phyloP scores from a whole-genome alignment of 176 grass and related monocot genomes.

The Carex scoparia region DNA sequence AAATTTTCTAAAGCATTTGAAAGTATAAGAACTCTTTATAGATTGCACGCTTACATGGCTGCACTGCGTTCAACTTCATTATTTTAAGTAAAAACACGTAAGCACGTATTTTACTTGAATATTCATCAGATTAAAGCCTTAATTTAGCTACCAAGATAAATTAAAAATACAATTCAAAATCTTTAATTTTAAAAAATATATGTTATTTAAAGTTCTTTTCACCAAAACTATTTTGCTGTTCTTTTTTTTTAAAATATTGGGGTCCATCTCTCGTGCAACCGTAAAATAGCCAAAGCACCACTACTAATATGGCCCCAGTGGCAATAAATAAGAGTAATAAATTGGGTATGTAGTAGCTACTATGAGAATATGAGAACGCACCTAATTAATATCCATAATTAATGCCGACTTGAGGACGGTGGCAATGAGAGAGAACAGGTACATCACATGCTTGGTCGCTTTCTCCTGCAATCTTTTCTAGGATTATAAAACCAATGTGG shows the following conservation, averaged over 20 bases:
- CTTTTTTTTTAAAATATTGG: not conserved
- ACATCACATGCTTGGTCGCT: slow-evolving; percentile 13
- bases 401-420: slow-evolving; percentile 17
- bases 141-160: too few species aligned
- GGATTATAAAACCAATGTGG: not conserved
- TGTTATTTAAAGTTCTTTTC: not conserved
- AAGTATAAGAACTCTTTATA: too few species aligned
- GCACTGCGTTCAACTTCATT: too few species aligned
- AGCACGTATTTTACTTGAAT: too few species aligned
- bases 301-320: not conserved
- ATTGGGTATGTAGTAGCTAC: not conserved
- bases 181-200: too few species aligned
- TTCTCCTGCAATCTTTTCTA: not conserved
- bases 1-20: too few species aligned
- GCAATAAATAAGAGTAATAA: slow-evolving; percentile 18
- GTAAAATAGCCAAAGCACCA: not conserved
- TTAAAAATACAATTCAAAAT: too few species aligned
- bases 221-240: not conserved
- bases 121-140: too few species aligned
- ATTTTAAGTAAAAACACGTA: too few species aligned
- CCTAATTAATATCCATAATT: slow-evolving; percentile 17
- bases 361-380: slow-evolving; percentile 7
- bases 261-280: not conserved
- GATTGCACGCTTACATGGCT: too few species aligned
- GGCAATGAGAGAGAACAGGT: not conserved